A percentile compares a stretch with the other conserved stretches of the same genome.
Conservation (phyloP, 805 yeast species). For the Kuraishia floccosa region DNA sequence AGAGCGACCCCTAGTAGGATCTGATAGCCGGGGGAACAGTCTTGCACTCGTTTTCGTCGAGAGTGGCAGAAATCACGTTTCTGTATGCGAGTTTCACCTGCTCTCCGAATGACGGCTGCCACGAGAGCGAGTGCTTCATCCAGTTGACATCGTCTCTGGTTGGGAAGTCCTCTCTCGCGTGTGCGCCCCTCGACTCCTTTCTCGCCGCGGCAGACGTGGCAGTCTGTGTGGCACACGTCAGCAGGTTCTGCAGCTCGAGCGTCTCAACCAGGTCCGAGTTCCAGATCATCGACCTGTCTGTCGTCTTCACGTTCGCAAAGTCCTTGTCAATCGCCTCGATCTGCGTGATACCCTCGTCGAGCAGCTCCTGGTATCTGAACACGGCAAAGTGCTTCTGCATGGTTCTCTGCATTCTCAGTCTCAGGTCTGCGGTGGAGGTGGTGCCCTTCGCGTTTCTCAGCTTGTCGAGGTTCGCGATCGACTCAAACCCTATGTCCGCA, state of each 20-base stretch:
- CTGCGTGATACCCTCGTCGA: constrained; percentile 83
- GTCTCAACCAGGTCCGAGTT: constrained; percentile 95
- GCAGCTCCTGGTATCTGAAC: constrained; percentile 85
- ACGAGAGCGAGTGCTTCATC: constrained; percentile 96
- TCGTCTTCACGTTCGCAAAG: constrained; percentile 68
- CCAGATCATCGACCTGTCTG: constrained; percentile 98
- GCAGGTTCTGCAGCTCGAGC: constrained; percentile 88
- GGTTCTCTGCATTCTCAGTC: constrained; percentile 86
- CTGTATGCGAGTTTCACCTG: constrained; percentile 74
- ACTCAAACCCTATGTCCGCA: constrained; percentile 79
- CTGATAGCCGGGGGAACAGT: constrained; percentile 96
- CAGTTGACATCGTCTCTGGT: constrained; percentile 92
- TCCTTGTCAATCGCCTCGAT: constrained; percentile 67
- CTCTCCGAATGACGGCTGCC: constrained; percentile 70
- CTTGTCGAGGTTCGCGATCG: constrained; percentile 83
- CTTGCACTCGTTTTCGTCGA: constrained; percentile 88
- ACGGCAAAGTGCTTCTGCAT: constrained; percentile 98
- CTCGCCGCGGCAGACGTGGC: constrained; percentile 91
- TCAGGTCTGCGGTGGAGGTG: constrained; percentile 74
- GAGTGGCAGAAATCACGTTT: constrained; percentile 68
- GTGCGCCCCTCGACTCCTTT: constrained; percentile 98
- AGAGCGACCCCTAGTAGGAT: constrained; percentile 78
- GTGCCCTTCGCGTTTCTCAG: constrained; percentile 81
- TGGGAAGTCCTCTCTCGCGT: constrained; percentile 96
- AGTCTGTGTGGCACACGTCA: constrained; percentile 95